Evolutionary conservation across 2,329 filamentous ascomycete genomes (phyloP).

Genomic region (Ceratocystis harringtonii): DNA sequence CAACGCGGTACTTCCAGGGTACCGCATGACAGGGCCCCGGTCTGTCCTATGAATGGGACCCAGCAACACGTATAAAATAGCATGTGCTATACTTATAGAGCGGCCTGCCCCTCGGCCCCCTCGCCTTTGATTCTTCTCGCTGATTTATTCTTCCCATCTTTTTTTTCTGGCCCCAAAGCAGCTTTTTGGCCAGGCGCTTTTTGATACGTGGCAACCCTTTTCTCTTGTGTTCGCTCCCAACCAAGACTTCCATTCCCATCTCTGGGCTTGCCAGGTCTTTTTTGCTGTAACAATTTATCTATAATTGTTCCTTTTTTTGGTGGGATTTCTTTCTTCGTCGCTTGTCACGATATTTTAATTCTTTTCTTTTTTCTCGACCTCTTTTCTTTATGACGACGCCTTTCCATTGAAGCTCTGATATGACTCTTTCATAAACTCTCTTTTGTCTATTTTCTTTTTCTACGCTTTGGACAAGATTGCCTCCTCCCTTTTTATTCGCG

Average conservation of each 20-base stretch:
- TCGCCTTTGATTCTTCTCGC: constrained; percentile 17
- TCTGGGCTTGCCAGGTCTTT: not conserved
- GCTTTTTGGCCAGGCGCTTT: constrained; percentile 3
- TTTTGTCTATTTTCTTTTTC: constrained; percentile 6
- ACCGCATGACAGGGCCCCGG: constrained; percentile 8
- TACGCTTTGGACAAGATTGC: not conserved
- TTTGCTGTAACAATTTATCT: not conserved
- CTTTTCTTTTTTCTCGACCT: not conserved
- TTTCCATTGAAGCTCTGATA: not conserved
- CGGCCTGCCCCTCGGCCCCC: constrained; percentile 29
- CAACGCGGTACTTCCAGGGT: constrained; percentile 13
- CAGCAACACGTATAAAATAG: constrained; percentile 31
- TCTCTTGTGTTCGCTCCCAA: not conserved
- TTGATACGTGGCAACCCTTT: constrained; percentile 9
- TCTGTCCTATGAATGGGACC: constrained; percentile 1
- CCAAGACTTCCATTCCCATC: not conserved
- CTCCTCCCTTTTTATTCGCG: not conserved
- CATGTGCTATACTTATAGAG: constrained; percentile 31
- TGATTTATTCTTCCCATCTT: constrained; percentile 15
- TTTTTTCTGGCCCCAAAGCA: constrained; percentile 7
- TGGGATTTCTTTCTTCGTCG: not conserved
- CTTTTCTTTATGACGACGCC: not conserved
- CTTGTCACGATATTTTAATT: constrained; percentile 3
- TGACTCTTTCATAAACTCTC: constrained; percentile 1
- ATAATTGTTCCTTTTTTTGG: not conserved